Conservation (phyloP, 495 filamentous ascomycete species). For the Terfezia claveryi region DNA sequence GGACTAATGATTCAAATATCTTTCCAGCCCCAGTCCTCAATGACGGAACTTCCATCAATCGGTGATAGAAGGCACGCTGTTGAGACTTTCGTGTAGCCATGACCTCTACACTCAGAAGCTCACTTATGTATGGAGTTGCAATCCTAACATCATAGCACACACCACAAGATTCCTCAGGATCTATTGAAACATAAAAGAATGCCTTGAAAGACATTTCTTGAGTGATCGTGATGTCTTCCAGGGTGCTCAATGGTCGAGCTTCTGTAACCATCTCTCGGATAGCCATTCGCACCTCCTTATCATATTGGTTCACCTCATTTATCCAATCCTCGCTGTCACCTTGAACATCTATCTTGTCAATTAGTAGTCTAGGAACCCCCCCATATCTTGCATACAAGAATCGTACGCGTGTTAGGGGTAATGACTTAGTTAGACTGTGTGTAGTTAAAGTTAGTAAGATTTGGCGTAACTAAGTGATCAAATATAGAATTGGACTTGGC, state of each 20-base stretch:
- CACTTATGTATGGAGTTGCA: too few species aligned
- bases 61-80: too few species aligned
- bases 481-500: neutral
- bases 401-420: neutral
- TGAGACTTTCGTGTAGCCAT: neutral
- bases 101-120: neutral
- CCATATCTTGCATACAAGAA: neutral
- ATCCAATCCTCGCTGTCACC: neutral
- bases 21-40: neutral
- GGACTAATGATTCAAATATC: neutral
- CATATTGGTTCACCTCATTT: neutral
- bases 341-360: neutral
- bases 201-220: too few species aligned
- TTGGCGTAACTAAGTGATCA: neutral
- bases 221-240: neutral
- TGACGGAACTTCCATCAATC: too few species aligned
- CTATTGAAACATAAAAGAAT: too few species aligned
- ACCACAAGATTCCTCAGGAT: too few species aligned
- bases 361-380: neutral
- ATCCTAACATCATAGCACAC: too few species aligned
- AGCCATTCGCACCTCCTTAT: neutral
- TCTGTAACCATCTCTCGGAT: neutral
- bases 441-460: neutral
- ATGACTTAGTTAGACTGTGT: neutral
- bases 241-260: neutral